phyloP scores from a whole-genome alignment of 192 early-diverging fungal species.

The Martensiomyces pterosporus region DNA sequence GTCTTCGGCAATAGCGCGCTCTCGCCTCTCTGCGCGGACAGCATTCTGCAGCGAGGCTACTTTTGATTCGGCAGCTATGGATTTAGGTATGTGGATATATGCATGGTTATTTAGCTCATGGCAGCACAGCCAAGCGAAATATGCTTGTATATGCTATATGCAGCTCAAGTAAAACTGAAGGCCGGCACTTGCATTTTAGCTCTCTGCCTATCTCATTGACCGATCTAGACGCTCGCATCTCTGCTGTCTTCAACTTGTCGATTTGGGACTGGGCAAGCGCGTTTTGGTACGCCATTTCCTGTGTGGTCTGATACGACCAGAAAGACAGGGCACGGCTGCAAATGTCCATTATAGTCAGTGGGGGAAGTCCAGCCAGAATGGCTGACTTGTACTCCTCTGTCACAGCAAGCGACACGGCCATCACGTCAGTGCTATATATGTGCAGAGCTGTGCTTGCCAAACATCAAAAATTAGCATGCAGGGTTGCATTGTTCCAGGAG shows the following conservation, averaged over 20 bases:
- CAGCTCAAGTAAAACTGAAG: too few relatives aligned
- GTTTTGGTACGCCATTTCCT: slow-evolving; percentile 50
- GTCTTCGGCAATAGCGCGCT: slow-evolving; percentile 14
- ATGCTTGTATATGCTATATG: not conserved
- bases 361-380: slow-evolving; percentile 63
- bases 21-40: slow-evolving; percentile 20
- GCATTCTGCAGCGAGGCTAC: slow-evolving; percentile 13
- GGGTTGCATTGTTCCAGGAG: slow-evolving; percentile 33
- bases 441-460: too few relatives aligned
- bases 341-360: slow-evolving; percentile 60
- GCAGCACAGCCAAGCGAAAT: not conserved
- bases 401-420: slow-evolving; percentile 54
- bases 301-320: slow-evolving; percentile 62
- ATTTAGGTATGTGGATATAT: too few relatives aligned
- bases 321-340: slow-evolving; percentile 61
- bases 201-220: slow-evolving; percentile 7
- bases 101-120: not conserved
- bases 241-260: slow-evolving; percentile 29
- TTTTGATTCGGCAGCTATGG: slow-evolving; percentile 26
- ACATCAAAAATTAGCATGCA: too few relatives aligned
- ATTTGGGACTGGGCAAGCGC: slow-evolving; percentile 23
- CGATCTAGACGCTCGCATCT: slow-evolving; percentile 19
- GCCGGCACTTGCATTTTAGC: slow-evolving; percentile 27
- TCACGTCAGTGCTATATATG: slow-evolving; percentile 49
- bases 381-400: slow-evolving; percentile 64